These are phyloP conservation scores for Alternaria postmessia DNA, from an alignment of 2,329 filamentous ascomycete genomes.

Conservation along the genomic window DNA sequence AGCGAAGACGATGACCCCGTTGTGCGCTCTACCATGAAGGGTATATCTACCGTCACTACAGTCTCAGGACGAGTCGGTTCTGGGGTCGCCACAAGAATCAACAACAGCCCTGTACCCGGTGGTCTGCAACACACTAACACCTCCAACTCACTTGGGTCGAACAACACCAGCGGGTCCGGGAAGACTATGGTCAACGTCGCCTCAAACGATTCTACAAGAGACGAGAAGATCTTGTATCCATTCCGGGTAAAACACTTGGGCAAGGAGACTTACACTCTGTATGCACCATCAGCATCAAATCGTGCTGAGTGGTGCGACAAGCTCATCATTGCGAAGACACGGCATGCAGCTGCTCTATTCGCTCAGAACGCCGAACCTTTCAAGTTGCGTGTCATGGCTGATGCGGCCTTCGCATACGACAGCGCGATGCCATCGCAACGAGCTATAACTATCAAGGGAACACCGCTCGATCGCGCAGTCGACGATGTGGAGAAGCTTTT, in stretches of 20 bases:
- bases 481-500: conserved; percentile 84
- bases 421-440: conserved; percentile 61
- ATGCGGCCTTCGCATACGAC: conserved; percentile 88
- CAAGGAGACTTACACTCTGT: conserved; percentile 90
- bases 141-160: conserved; percentile 63
- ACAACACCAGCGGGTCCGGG: conserved; percentile 61
- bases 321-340: conserved; percentile 93
- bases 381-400: conserved; percentile 87
- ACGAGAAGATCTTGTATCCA: conserved; percentile 84
- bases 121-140: conserved; percentile 75
- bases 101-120: conserved; percentile 52
- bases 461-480: conserved; percentile 89
- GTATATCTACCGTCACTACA: conserved; percentile 68
- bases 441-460: conserved; percentile 84
- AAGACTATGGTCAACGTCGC: conserved; percentile 59
- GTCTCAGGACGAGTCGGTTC: conserved; percentile 51
- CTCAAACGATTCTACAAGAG: conserved; percentile 65
- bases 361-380: conserved; percentile 97
- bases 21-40: conserved; percentile 77
- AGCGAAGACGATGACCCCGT: conserved; percentile 92
- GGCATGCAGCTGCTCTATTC: conserved; percentile 86
- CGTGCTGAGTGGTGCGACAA: conserved; percentile 90
- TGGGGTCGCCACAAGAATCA: conserved; percentile 60
- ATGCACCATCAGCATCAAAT: conserved; percentile 77
- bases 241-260: conserved; percentile 97